Evolutionary conservation across 2,329 filamentous ascomycete species (phyloP), one percentile per base, ranked within the genome.

Genomic region (Septoria linicola): DNA sequence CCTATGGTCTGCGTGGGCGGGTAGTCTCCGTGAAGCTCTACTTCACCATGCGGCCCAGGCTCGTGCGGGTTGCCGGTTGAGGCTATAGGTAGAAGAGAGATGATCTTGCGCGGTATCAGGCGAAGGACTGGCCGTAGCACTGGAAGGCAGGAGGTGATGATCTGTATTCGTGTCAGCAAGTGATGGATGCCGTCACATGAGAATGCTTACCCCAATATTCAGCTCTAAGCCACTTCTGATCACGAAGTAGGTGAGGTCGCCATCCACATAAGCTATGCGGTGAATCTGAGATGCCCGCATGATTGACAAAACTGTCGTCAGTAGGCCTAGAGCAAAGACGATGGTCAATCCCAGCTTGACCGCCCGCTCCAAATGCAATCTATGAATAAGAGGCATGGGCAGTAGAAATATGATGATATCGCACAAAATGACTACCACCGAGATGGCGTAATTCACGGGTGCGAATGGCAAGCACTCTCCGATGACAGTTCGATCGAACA

Each of bases 391-490:
- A 27, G 55, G 55, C 13, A 58, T 53, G 3, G 55, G 55, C 17
- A 58, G 31, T 4, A 58, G 41, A 31, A 55, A 58, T 20, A 58
- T 54, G 16, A 51, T 44, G 7, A 58, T 41, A 25, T 58, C 55
- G 37, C 50, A 52, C 13, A 51, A 4, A 21, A 58, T 55, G 39
- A 48, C 53, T 8, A 50, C 55, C 8, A 49, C 43, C 30, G 53
- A 49, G 14, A 58, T 87, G 6, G 97, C 83, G 64, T 97, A 92
- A 66, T 97, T 97, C 62, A 99, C 86, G 1, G 92, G 89, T 0
- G 92, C 87, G 63, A 93, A 99, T 0, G 93, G 93, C 83, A 99
- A 83, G 6, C 93, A 92, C 51, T 80, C 87, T 21, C 89, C 90
- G 63, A 96, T 89, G 39, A 96, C 84, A 10, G 25, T 19, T 13